Evolutionary conservation across 306 rosid species (phyloP).

Genomic region (Carpinus viminea): DNA sequence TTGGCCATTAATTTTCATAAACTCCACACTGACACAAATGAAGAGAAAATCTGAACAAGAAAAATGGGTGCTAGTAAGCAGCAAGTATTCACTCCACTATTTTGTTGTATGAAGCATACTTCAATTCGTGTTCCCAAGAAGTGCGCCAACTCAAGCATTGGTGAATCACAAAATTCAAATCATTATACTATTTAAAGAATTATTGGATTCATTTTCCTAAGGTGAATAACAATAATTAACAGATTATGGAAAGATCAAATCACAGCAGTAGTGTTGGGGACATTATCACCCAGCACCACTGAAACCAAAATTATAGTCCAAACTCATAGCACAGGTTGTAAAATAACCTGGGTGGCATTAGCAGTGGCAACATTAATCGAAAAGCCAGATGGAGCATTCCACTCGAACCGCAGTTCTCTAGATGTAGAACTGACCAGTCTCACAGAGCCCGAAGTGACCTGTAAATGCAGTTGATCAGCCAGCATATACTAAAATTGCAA

Average conservation of each 20-base stretch:
- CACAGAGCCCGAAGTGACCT: conserved; percentile 84
- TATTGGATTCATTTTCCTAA: background rate
- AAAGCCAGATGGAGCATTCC: conserved; percentile 82
- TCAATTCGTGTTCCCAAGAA: background rate
- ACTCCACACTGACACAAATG: background rate
- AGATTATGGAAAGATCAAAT: background rate
- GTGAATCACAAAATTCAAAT: background rate
- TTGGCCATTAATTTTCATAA: background rate
- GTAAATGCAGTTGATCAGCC: conserved; percentile 32
- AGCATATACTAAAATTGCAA: background rate
- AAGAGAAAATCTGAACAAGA: background rate
- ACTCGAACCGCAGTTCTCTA: conserved; percentile 73
- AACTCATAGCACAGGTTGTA: conserved; percentile 6
- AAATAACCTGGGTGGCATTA: conserved; percentile 86
- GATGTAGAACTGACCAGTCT: conserved; percentile 85
- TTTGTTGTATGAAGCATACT: background rate
- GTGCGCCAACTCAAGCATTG: background rate
- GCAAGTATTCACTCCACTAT: background rate
- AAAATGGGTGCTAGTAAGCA: background rate
- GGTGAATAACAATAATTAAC: background rate
- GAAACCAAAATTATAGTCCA: too few relatives aligned
- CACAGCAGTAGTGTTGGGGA: background rate
- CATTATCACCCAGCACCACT: too few relatives aligned
- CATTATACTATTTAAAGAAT: background rate
- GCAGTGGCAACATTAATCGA: conserved; percentile 95